These are phyloP conservation scores for Xerocomus brunneocitrinus DNA, from an alignment of 768 basidiomycete genomes.

Conservation along the genomic window DNA sequence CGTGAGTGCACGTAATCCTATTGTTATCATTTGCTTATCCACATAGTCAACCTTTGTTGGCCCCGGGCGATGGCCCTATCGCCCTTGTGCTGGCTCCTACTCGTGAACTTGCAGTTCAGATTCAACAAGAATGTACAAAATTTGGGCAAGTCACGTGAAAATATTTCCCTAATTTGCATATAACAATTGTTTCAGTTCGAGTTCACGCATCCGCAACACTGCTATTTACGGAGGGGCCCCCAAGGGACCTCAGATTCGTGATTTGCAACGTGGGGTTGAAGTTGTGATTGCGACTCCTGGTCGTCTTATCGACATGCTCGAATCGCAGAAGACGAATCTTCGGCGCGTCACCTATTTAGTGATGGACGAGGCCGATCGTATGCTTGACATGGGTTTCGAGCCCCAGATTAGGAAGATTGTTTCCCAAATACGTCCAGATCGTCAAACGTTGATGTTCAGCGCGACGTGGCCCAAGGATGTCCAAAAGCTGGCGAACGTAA, in stretches of 20 bases:
- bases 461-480: conserved; percentile 99
- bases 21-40: neutral
- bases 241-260: conserved; percentile 97
- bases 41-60: conserved; percentile 80
- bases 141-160: conserved; percentile 65
- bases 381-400: conserved; percentile 99
- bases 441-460: conserved; percentile 98
- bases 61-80: conserved; percentile 95
- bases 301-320: conserved; percentile 98
- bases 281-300: conserved; percentile 99
- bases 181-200: conserved; percentile 45
- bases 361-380: conserved; percentile 99
- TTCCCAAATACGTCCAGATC: conserved; percentile 93
- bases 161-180: neutral
- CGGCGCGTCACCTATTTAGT: conserved; percentile 96
- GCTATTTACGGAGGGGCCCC: conserved; percentile 99
- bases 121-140: conserved; percentile 97
- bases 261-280: conserved; percentile 94
- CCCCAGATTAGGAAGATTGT: conserved; percentile 99
- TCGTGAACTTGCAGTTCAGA: conserved; percentile 97
- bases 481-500: conserved; percentile 89
- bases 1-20: conserved; percentile 47
- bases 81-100: conserved; percentile 96
- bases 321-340: conserved; percentile 93
- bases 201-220: conserved; percentile 96